These are phyloP conservation scores for Scedosporium minutisporum DNA, from an alignment of 2,329 filamentous ascomycete species.

Conservation along the genomic window DNA sequence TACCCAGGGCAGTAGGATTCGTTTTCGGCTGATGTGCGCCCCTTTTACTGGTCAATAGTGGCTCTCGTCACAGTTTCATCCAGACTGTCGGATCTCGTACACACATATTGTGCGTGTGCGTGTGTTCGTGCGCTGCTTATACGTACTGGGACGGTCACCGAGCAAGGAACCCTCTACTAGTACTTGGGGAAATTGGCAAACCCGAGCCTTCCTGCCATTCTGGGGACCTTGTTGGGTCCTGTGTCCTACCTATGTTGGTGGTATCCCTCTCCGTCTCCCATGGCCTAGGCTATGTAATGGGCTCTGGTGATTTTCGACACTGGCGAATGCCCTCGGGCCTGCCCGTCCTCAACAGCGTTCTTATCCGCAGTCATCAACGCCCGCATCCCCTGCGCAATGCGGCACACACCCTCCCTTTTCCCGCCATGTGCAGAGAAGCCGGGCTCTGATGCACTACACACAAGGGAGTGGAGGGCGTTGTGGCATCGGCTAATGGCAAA, in stretches of 20 bases:
- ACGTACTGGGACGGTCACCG: neutral
- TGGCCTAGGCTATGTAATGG: neutral
- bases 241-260: neutral
- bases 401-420: neutral
- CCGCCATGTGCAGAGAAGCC: neutral
- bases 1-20: neutral
- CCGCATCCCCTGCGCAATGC: neutral
- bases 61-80: conserved; percentile 4
- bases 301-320: neutral
- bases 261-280: neutral
- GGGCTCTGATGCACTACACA: neutral
- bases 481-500: neutral
- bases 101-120: neutral
- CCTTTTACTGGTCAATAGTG: neutral
- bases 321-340: neutral
- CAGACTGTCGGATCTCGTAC: neutral
- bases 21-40: neutral
- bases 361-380: neutral
- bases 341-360: neutral
- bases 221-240: too few relatives aligned
- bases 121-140: neutral
- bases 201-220: neutral
- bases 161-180: neutral
- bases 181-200: neutral
- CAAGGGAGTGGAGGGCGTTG: neutral